phyloP scores from a whole-genome alignment of 1,284 basidiomycete species.

The Boletus semigastroideus region DNA sequence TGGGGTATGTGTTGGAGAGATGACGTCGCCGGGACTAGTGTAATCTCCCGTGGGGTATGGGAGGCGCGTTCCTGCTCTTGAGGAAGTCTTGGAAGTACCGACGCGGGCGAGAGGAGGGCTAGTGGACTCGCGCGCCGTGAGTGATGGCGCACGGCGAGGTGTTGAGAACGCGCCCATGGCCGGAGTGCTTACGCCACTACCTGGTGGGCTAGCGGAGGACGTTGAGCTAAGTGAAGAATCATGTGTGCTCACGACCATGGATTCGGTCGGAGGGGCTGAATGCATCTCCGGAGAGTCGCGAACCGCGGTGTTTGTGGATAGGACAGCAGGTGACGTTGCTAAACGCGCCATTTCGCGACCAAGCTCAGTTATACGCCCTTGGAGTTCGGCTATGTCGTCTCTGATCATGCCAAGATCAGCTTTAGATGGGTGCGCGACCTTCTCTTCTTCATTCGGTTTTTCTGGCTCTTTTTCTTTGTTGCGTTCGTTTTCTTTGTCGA shows the following conservation, averaged over 20 bases:
- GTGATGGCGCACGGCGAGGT: constrained; percentile 33
- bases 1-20: constrained; percentile 53
- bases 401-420: constrained; percentile 49
- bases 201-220: constrained; percentile 21
- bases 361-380: constrained; percentile 67
- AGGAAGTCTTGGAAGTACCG: constrained; percentile 21
- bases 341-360: constrained; percentile 76
- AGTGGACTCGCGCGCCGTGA: constrained; percentile 57
- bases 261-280: constrained; percentile 40
- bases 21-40: constrained; percentile 49
- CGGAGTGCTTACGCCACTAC: constrained; percentile 17
- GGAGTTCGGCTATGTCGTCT: constrained; percentile 68
- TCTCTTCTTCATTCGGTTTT: constrained; percentile 17
- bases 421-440: constrained; percentile 4
- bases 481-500: constrained; percentile 65
- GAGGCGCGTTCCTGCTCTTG: constrained; percentile 51
- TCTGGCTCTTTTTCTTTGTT: constrained; percentile 27
- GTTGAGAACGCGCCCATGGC: constrained; percentile 31
- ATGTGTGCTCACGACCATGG: constrained; percentile 35
- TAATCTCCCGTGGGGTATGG: constrained; percentile 83
- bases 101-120: constrained; percentile 57
- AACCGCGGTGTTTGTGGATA: constrained; percentile 53
- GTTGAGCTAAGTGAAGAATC: constrained; percentile 27
- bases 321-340: constrained; percentile 53
- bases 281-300: constrained; percentile 45